A percentile compares a stretch with the other conserved stretches of the same genome.
Conservation (phyloP, 2,329 filamentous ascomycete genomes). For the Sporothrix globosa region DNA sequence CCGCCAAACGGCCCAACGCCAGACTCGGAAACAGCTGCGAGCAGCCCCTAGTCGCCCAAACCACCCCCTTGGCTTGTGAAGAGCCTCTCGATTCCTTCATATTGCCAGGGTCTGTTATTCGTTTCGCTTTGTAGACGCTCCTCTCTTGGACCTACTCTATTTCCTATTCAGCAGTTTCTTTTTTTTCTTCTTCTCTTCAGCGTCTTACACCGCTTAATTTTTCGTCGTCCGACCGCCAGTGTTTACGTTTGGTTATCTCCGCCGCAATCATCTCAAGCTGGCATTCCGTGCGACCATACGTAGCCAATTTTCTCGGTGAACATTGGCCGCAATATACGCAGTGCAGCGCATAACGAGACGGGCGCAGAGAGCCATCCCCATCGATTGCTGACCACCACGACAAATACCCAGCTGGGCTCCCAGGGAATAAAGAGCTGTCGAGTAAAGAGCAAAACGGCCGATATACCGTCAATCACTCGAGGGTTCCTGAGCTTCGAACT, state of each 20-base stretch:
- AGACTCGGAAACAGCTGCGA: conserved; percentile 16
- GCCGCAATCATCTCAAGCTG: background rate
- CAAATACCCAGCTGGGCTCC: background rate
- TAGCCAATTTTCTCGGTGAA: background rate
- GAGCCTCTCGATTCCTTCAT: background rate
- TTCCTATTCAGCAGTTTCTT: background rate
- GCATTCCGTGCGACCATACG: conserved; percentile 14
- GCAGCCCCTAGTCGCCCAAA: conserved; percentile 13
- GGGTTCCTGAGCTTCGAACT: background rate
- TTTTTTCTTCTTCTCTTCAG: background rate
- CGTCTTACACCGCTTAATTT: background rate
- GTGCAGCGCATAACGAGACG: background rate
- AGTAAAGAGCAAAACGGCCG: background rate
- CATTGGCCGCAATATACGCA: background rate
- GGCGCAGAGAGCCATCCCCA: background rate
- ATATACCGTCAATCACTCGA: background rate
- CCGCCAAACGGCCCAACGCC: background rate
- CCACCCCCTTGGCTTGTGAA: conserved; percentile 24
- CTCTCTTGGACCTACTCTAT: background rate
- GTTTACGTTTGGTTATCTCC: background rate
- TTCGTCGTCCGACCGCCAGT: background rate
- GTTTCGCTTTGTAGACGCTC: conserved; percentile 4
- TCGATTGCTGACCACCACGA: conserved; percentile 9
- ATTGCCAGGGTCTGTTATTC: background rate
- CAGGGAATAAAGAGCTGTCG: too few relatives aligned